Base-by-base conservation (phyloP, 192 early-diverging fungal genomes). In the Coemansia sp. region DNA sequence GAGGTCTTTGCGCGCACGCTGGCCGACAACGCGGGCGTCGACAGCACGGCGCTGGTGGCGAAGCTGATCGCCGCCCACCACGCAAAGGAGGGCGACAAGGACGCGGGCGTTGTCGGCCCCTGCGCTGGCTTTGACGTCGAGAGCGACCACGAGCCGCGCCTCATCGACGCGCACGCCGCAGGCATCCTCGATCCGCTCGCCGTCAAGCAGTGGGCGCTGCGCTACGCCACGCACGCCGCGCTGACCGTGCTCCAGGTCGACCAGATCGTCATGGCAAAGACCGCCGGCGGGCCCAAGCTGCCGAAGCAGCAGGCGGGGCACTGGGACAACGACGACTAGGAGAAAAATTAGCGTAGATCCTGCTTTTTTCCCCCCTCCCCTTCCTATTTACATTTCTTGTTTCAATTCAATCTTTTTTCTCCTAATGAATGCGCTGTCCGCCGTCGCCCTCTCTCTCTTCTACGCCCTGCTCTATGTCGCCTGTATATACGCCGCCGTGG, bases 221-320 rank as follows among this genome's bases (percentile, higher is more conserved):
- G 92, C 63, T 90, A 94, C 37, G 95, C 97, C 60, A 90, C 94
- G 29, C 90, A 96, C 68, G 90, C 94, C 15, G 96, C 96, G 15
- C 79, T 96, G 64, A 99, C 97, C 0, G 88, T 99, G 20, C 86
- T 99, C 60, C 90, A 94, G 79, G 94, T 99, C 46, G 97, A 99
- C 85, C 96, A 98, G 91, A 95, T 98, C 74, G 96, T 98, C 83
- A 98, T 98, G 97, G 93, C 92, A 60, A 97, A 97, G 85, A 93
- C 91, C 41, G 95, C 97, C 19, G 97, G 97, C 60, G 97, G 97
- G 8, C 97, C 92, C 36, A 93, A 93, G 81, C 91, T 86, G 81
- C 92, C 91, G 68, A 92, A 95, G 90, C 84, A 94, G 84, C 70
- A 73, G 63, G 39, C 31, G 14, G 83, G 86, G 64, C 86, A 95